Conservation (phyloP, 192 early-diverging fungal species). For the Chytriomyces sp. region DNA sequence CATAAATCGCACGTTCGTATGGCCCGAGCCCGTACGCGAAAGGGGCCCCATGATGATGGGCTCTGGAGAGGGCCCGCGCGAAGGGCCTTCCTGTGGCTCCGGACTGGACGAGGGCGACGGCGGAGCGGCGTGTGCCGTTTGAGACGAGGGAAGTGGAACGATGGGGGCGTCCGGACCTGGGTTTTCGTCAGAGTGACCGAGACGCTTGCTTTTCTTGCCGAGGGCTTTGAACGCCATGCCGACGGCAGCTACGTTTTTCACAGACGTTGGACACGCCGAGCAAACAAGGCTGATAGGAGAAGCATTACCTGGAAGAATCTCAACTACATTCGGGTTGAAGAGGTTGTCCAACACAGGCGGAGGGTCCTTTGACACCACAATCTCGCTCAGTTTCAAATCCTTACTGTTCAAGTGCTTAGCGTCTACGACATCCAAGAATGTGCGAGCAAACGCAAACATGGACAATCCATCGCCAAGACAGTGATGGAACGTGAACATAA, state of each 20-base stretch:
- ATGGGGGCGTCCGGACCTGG: background rate
- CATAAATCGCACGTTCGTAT: conserved; percentile 38
- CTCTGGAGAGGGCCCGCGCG: conserved; percentile 5
- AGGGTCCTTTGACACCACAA: conserved; percentile 29
- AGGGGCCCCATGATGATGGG: background rate
- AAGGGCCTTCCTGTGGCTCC: conserved; percentile 1
- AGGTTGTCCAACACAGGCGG: conserved; percentile 52
- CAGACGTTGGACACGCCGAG: background rate
- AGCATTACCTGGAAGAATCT: conserved; percentile 46
- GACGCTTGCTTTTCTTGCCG: conserved; percentile 17
- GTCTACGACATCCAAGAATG: conserved; percentile 33
- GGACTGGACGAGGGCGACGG: conserved; percentile 10
- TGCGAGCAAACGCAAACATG: conserved; percentile 43
- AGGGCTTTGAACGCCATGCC: conserved; percentile 30
- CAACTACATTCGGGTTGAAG: conserved; percentile 44
- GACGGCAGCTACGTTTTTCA: conserved; percentile 14
- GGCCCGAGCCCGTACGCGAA: background rate
- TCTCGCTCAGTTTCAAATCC: conserved; percentile 34
- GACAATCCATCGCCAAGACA: conserved; percentile 53
- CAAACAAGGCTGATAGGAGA: background rate
- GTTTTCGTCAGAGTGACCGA: conserved; percentile 7
- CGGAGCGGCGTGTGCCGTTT: background rate
- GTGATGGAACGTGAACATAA: conserved; percentile 58
- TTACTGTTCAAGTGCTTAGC: conserved; percentile 33
- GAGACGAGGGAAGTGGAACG: background rate